These are phyloP conservation scores for Pugionium dolabratum DNA, from an alignment of 345 rosid genomes.

Conservation along the genomic window DNA sequence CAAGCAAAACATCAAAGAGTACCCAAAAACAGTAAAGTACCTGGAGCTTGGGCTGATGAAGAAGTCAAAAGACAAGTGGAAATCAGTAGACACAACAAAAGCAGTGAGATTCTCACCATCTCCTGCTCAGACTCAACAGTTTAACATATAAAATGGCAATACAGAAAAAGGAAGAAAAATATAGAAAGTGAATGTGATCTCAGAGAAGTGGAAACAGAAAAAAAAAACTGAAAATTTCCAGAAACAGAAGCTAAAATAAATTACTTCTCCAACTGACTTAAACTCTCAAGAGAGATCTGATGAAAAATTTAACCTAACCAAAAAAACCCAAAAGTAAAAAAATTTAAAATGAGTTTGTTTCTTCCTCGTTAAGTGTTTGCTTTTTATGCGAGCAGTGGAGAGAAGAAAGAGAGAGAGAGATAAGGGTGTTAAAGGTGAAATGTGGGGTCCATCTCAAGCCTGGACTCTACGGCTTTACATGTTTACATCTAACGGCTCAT, in stretches of 20 bases:
- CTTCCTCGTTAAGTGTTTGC: conserved; percentile 43
- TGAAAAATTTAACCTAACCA: not conserved
- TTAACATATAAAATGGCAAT: conserved; percentile 30
- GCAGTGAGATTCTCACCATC: conserved; percentile 56
- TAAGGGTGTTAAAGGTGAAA: conserved; percentile 21
- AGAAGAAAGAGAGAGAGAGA: conserved; percentile 28
- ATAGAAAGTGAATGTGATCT: conserved; percentile 23
- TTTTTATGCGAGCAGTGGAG: conserved; percentile 17
- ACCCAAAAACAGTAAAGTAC: conserved; percentile 36
- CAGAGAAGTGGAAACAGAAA: not conserved
- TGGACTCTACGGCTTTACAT: conserved; percentile 23
- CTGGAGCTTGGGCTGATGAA: conserved; percentile 66
- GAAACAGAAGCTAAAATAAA: conserved; percentile 21
- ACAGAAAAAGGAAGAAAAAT: not conserved
- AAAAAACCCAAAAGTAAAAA: not conserved
- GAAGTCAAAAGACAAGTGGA: conserved; percentile 45
- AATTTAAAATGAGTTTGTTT: conserved; percentile 24
- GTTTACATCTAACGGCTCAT: conserved; percentile 27
- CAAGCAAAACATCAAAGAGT: not conserved
- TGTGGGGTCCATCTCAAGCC: conserved; percentile 35
- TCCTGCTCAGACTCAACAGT: conserved; percentile 36
- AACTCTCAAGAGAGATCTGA: conserved; percentile 23
- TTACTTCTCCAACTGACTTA: not conserved
- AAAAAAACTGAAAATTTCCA: conserved; percentile 18
- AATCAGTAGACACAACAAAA: conserved; percentile 36